These are phyloP conservation scores for Paxillus rubicundulus DNA, from an alignment of 768 basidiomycete genomes.

Conservation along the genomic window DNA sequence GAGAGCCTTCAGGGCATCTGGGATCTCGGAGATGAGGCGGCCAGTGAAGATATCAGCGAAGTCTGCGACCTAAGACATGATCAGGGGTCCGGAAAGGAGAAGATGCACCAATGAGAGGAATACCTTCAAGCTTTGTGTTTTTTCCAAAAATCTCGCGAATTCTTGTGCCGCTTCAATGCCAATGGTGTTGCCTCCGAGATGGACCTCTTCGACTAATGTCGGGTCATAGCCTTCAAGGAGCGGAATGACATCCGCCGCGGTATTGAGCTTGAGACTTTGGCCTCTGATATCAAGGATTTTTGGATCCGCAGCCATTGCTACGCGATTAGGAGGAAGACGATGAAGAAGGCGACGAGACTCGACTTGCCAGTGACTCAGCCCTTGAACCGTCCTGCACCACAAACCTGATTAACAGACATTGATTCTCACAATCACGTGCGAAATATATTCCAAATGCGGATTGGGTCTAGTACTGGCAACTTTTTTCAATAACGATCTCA, in stretches of 20 bases:
- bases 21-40: conserved; percentile 93
- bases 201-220: conserved; percentile 74
- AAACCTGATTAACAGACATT: too few species aligned
- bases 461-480: neutral
- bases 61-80: conserved; percentile 73
- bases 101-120: neutral
- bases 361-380: neutral
- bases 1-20: conserved; percentile 80
- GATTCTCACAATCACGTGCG: conserved; percentile 25
- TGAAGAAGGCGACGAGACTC: neutral
- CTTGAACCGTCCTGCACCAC: neutral
- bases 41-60: conserved; percentile 98
- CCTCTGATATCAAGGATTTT: conserved; percentile 30
- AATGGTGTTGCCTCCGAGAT: conserved; percentile 91
- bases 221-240: conserved; percentile 66
- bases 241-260: conserved; percentile 70
- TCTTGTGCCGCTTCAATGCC: conserved; percentile 88
- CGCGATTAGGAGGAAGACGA: neutral
- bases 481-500: conserved; percentile 10
- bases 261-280: conserved; percentile 67
- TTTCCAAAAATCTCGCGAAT: conserved; percentile 74
- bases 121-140: conserved; percentile 70
- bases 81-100: conserved; percentile 1
- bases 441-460: neutral
- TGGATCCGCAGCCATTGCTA: conserved; percentile 16